phyloP scores from a whole-genome alignment of 352 stramenopile genomes.

The Aphanomyces euteiches region DNA sequence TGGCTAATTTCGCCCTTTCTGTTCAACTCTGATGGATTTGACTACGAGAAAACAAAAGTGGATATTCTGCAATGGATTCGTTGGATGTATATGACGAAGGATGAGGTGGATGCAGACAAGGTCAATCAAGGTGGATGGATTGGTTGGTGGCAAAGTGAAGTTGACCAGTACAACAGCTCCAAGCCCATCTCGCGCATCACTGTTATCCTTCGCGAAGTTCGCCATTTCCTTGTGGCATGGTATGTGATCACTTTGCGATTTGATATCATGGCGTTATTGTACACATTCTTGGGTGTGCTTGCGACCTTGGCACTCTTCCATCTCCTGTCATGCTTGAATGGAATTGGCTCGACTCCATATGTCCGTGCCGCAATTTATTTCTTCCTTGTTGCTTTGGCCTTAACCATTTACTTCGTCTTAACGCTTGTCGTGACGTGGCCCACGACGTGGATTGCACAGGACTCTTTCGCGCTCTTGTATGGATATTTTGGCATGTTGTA shows the following conservation, averaged over 20 bases:
- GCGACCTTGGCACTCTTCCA: constrained; percentile 51
- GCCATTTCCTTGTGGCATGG: constrained; percentile 72
- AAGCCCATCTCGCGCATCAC: constrained; percentile 67
- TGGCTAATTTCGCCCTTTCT: constrained; percentile 67
- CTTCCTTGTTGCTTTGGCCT: constrained; percentile 33
- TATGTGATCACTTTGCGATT: constrained; percentile 61
- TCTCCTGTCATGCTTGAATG: constrained; percentile 42
- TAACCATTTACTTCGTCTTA: constrained; percentile 50
- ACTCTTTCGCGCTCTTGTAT: constrained; percentile 56
- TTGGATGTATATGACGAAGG: constrained; percentile 68
- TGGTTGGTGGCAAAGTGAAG: constrained; percentile 64
- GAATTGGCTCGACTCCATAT: constrained; percentile 44
- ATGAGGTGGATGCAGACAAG: constrained; percentile 51
- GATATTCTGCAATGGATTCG: constrained; percentile 55
- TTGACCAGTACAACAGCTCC: constrained; percentile 56
- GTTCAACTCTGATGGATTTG: constrained; percentile 78
- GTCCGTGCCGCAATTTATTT: constrained; percentile 53
- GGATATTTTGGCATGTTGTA: constrained; percentile 61
- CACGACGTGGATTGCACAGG: constrained; percentile 36
- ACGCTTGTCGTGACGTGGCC: constrained; percentile 41
- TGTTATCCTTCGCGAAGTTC: constrained; percentile 63
- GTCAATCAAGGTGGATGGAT: constrained; percentile 70
- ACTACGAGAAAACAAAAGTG: constrained; percentile 71
- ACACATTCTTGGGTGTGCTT: constrained; percentile 46
- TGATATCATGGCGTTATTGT: constrained; percentile 47